phyloP scores from a whole-genome alignment of 352 stramenopile genomes.

The Globisporangium takayamanum region DNA sequence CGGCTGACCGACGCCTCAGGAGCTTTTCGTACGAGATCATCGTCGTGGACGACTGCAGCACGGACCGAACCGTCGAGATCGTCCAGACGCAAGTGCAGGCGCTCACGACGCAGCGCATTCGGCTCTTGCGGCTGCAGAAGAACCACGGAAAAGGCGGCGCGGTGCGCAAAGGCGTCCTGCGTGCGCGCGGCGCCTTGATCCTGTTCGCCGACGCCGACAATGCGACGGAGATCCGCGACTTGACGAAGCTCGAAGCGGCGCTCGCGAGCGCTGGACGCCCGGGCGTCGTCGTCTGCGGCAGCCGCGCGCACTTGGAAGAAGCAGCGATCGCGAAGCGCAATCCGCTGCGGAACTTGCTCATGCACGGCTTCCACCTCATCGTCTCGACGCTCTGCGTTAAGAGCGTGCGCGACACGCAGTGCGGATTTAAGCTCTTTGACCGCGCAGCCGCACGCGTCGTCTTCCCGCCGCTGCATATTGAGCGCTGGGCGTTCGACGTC shows the following conservation, averaged over 20 bases:
- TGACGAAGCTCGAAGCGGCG: conserved; percentile 66
- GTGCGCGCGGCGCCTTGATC: conserved; percentile 67
- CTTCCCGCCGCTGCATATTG: conserved; percentile 90
- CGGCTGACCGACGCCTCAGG: conserved; percentile 1
- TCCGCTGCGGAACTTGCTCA: conserved; percentile 86
- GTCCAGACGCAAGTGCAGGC: conserved; percentile 45
- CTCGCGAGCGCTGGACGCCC: conserved; percentile 28
- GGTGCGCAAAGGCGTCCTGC: conserved; percentile 85
- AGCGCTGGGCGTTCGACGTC: conserved; percentile 94
- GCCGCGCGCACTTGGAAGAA: conserved; percentile 85
- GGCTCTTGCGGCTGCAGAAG: conserved; percentile 67
- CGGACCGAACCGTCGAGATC: conserved; percentile 72
- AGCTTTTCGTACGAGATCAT: conserved; percentile 83
- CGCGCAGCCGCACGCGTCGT: conserved; percentile 69
- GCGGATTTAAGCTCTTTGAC: conserved; percentile 94
- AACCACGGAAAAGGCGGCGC: conserved; percentile 92
- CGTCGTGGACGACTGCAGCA: conserved; percentile 91
- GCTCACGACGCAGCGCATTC: conserved; percentile 48
- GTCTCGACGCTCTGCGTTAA: conserved; percentile 83
- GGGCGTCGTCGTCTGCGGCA: conserved; percentile 85
- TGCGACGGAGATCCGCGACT: conserved; percentile 87
- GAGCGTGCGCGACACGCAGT: conserved; percentile 91
- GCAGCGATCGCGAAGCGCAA: conserved; percentile 80
- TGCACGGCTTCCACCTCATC: conserved; percentile 91
- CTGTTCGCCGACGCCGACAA: conserved; percentile 92